phyloP scores from a whole-genome alignment of 1,284 basidiomycete genomes.

The Meira miltonrushii region DNA sequence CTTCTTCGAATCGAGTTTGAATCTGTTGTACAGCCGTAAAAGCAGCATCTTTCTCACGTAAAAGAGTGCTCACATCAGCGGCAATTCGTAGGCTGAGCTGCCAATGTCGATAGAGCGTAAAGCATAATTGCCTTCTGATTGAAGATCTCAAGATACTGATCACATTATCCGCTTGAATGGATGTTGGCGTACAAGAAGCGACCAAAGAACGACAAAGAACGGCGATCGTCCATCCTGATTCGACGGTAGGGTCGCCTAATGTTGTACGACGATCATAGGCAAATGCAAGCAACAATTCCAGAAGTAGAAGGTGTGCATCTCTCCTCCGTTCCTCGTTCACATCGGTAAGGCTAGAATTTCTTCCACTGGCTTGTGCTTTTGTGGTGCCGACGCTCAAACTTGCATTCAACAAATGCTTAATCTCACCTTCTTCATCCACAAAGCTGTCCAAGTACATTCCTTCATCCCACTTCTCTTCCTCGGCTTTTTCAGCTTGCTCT shows the following conservation, averaged over 20 bases:
- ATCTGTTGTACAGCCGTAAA: neutral
- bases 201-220: conserved; percentile 2
- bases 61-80: neutral
- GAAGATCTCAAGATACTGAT: neutral
- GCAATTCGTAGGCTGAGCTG: neutral
- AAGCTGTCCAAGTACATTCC: conserved; percentile 4
- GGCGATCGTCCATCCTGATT: conserved; percentile 2
- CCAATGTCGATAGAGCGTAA: neutral
- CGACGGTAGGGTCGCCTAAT: neutral
- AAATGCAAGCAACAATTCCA: neutral
- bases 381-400: neutral
- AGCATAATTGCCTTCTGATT: neutral
- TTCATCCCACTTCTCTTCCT: conserved; percentile 2
- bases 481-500: neutral
- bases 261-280: neutral
- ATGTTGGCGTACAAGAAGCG: neutral
- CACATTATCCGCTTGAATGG: neutral
- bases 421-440: conserved; percentile 1
- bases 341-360: neutral
- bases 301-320: neutral
- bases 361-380: neutral
- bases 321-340: neutral
- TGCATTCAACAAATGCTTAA: neutral
- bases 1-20: neutral
- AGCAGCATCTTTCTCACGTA: neutral